phyloP scores from a whole-genome alignment of 306 rosid genomes.

The Trifolium pratense region DNA sequence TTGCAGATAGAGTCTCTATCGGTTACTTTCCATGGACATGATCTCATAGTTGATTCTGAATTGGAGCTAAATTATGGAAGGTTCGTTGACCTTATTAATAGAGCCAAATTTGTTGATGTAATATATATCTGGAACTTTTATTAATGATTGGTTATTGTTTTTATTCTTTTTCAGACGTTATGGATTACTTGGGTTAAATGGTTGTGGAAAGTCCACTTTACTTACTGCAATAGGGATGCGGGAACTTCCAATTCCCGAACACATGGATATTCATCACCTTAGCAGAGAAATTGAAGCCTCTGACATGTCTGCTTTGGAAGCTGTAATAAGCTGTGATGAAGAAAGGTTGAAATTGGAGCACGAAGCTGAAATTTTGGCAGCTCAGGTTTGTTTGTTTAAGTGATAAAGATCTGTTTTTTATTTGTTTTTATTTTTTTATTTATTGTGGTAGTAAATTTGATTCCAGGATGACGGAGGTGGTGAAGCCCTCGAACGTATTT shows the following conservation, averaged over 20 bases:
- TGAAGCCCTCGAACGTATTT: constrained; percentile 80
- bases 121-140: background rate
- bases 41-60: constrained; percentile 90
- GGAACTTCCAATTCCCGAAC: constrained; percentile 96
- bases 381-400: constrained; percentile 51
- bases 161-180: constrained; percentile 69
- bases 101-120: background rate
- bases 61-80: constrained; percentile 97
- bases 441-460: background rate
- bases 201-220: constrained; percentile 95
- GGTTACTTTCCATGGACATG: constrained; percentile 96
- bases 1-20: constrained; percentile 92
- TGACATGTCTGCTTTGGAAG: constrained; percentile 90
- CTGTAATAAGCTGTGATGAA: constrained; percentile 90
- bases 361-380: constrained; percentile 64
- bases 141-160: constrained; percentile 5
- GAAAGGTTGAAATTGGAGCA: constrained; percentile 83
- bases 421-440: background rate
- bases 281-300: constrained; percentile 92
- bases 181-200: constrained; percentile 94
- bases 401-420: background rate
- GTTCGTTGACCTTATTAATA: constrained; percentile 44
- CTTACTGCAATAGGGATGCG: constrained; percentile 79
- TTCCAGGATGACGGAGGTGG: constrained; percentile 97
- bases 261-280: constrained; percentile 94